Conservation (phyloP, 192 early-diverging fungal species). For the Pilobolus umbonatus region DNA sequence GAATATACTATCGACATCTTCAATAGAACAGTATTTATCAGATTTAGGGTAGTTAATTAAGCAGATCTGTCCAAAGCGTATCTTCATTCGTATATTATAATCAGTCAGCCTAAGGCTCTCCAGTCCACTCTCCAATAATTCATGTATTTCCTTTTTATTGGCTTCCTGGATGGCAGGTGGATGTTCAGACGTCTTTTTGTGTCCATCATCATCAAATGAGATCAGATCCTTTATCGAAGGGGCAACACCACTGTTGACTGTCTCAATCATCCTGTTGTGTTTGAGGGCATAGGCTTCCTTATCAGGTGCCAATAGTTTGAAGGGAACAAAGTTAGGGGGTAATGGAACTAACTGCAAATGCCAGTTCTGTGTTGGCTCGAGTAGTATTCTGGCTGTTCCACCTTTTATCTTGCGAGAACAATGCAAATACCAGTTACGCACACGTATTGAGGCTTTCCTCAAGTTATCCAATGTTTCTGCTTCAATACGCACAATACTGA, state of each 20-base stretch:
- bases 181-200: neutral
- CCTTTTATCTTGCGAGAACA: neutral
- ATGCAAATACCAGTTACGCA: conserved; percentile 35
- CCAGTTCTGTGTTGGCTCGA: conserved; percentile 15
- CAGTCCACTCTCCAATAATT: conserved; percentile 19
- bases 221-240: conserved; percentile 12
- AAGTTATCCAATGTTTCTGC: conserved; percentile 16
- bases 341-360: conserved; percentile 9
- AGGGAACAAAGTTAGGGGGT: conserved; percentile 7
- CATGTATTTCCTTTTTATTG: conserved; percentile 14
- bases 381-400: neutral
- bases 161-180: conserved; percentile 1
- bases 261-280: conserved; percentile 16
- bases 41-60: conserved; percentile 31
- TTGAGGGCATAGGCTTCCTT: neutral
- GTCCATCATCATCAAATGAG: conserved; percentile 12
- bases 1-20: conserved; percentile 24
- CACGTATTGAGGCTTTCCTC: conserved; percentile 20
- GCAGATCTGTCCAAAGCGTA: conserved; percentile 36
- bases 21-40: conserved; percentile 5
- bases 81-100: conserved; percentile 33
- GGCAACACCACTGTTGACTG: conserved; percentile 5
- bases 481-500: conserved; percentile 15
- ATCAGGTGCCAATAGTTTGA: neutral
- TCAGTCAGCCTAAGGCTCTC: conserved; percentile 33